A percentile compares a stretch with the other conserved stretches of the same genome.
These are phyloP conservation scores for Kurtzmaniella quercitrusa DNA, from an alignment of 1,139 yeast species.

Conservation along the genomic window DNA sequence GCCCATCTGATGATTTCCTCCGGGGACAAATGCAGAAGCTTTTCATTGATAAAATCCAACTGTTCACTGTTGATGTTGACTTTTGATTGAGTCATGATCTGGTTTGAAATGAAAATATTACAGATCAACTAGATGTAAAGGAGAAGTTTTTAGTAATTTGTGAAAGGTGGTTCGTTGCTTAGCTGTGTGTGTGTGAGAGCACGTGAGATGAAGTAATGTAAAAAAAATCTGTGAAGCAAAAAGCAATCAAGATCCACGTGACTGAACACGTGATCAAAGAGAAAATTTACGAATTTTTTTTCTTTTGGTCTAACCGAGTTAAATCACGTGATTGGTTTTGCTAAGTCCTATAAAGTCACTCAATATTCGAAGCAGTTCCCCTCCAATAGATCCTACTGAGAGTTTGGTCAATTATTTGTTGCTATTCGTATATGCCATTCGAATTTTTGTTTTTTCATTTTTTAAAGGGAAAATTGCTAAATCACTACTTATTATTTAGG, in stretches of 20 bases:
- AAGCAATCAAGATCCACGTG: background rate
- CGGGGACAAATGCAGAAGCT: slow-evolving; percentile 55
- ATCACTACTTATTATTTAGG: too few relatives aligned
- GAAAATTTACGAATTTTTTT: too few relatives aligned
- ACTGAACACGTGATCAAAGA: background rate
- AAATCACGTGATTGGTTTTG: too few relatives aligned
- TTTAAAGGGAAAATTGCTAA: too few relatives aligned
- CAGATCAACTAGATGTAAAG: background rate
- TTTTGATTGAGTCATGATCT: slow-evolving; percentile 4
- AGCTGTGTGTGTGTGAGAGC: background rate
- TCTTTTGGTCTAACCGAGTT: too few relatives aligned
- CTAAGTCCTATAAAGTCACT: too few relatives aligned
- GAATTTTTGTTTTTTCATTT: too few relatives aligned
- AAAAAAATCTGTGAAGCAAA: background rate
- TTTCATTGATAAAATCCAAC: slow-evolving; percentile 58
- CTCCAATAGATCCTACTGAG: too few relatives aligned
- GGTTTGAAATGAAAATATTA: background rate
- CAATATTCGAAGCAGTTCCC: too few relatives aligned
- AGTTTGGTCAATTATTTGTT: too few relatives aligned
- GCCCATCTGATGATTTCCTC: slow-evolving; percentile 82
- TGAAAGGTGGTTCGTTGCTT: slow-evolving; percentile 1
- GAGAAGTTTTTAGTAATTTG: background rate
- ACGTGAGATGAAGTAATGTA: slow-evolving; percentile 2
- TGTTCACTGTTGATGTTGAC: slow-evolving; percentile 37
- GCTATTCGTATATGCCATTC: too few relatives aligned